These are phyloP conservation scores for Sphagnum tenellum DNA, from an alignment of 225 moss, liverwort and hornwort species.

Conservation along the genomic window DNA sequence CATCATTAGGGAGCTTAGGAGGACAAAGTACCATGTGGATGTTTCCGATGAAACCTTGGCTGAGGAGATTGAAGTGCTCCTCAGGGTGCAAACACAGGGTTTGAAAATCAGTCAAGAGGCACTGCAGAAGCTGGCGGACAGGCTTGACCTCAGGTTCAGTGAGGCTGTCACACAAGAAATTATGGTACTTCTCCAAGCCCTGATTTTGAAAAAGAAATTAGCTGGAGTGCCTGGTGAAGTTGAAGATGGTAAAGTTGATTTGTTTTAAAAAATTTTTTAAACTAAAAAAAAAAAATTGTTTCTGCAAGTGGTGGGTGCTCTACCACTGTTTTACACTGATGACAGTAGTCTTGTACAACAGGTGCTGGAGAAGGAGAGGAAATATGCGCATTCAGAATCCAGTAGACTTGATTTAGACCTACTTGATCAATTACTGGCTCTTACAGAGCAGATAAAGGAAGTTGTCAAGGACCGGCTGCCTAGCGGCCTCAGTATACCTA, in stretches of 20 bases:
- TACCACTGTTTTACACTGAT: no score
- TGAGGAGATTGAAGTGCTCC: conserved; percentile 36
- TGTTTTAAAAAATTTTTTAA: no score
- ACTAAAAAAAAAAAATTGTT: no score
- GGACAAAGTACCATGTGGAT: conserved; percentile 44
- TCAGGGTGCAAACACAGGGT: conserved; percentile 39
- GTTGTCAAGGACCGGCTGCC: conserved; percentile 26
- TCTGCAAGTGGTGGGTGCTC: no score
- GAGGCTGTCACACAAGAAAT: conserved; percentile 27
- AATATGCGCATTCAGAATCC: conserved; percentile 17
- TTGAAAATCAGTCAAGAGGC: conserved; percentile 24
- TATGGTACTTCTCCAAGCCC: no score
- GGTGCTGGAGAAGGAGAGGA: conserved; percentile 31
- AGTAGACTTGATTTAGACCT: conserved; percentile 39
- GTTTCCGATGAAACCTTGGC: conserved; percentile 34
- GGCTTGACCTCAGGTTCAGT: conserved; percentile 31
- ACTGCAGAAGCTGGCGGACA: conserved; percentile 36
- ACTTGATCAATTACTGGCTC: conserved; percentile 25
- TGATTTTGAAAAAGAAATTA: no score
- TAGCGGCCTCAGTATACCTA: conserved; percentile 56
- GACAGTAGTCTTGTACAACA: background rate
- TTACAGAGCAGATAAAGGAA: conserved; percentile 36
- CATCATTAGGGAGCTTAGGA: conserved; percentile 49
- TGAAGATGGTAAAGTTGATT: no score
- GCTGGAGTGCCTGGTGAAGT: no score